These are phyloP conservation scores for Castanospermum australe DNA, from an alignment of 306 rosid genomes.

Conservation along the genomic window DNA sequence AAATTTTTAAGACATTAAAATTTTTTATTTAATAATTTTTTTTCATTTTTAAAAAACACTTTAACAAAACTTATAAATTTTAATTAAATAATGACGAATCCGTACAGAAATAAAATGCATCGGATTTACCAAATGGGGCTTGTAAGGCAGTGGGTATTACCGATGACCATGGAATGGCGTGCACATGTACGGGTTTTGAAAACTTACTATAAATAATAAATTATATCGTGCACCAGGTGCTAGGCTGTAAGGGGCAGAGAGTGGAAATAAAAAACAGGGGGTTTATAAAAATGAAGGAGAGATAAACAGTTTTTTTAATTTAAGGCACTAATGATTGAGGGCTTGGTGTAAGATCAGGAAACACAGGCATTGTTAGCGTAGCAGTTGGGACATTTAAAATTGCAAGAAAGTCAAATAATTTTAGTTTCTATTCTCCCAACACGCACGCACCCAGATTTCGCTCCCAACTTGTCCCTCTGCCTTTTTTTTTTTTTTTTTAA, in stretches of 20 bases:
- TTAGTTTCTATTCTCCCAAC: constrained; percentile 10
- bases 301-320: constrained; percentile 19
- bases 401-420: background rate
- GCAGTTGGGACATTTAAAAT: background rate
- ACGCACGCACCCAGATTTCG: background rate
- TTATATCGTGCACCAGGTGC: background rate
- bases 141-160: background rate
- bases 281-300: background rate
- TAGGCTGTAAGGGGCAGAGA: background rate
- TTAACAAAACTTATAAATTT: too few relatives aligned
- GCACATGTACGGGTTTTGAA: constrained; percentile 33
- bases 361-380: constrained; percentile 37
- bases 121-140: background rate
- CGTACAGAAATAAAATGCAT: background rate
- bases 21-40: too few relatives aligned
- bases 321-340: constrained; percentile 47
- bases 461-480: background rate
- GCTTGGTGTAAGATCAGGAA: constrained; percentile 55
- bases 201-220: too few relatives aligned
- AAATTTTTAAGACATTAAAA: too few relatives aligned
- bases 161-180: constrained; percentile 24
- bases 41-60: too few relatives aligned
- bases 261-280: background rate
- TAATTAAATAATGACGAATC: too few relatives aligned
- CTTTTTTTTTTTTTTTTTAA: too few relatives aligned